Evolutionary conservation across 164 flowering plant genomes (phyloP).

Genomic region (Aristolochia californica): DNA sequence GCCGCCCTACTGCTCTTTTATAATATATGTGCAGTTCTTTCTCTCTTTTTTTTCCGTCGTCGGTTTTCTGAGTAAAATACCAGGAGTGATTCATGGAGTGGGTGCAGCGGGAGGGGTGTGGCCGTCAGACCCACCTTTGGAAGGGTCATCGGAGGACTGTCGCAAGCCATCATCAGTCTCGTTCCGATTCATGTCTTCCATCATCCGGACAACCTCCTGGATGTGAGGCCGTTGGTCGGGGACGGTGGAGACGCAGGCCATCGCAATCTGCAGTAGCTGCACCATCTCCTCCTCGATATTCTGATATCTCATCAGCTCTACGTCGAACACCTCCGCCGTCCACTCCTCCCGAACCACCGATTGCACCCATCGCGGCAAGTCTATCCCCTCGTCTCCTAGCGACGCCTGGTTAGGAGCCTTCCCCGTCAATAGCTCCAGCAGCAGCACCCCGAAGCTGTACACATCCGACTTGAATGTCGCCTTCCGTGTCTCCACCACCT

Average conservation of each 20-base stretch:
- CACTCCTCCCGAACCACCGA: slow-evolving; percentile 96
- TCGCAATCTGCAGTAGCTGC: slow-evolving; percentile 83
- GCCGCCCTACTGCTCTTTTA: too few relatives aligned
- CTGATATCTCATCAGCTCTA: slow-evolving; percentile 74
- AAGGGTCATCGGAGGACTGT: slow-evolving; percentile 75
- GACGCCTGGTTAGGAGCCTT: slow-evolving; percentile 92
- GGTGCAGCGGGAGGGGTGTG: slow-evolving; percentile 41
- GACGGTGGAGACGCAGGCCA: slow-evolving; percentile 77
- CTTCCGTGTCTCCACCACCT: slow-evolving; percentile 74
- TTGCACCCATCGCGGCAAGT: slow-evolving; percentile 94
- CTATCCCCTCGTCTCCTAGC: slow-evolving; percentile 87
- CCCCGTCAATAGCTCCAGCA: slow-evolving; percentile 81
- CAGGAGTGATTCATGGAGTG: slow-evolving; percentile 27
- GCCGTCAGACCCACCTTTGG: slow-evolving; percentile 67
- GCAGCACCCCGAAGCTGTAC: slow-evolving; percentile 81
- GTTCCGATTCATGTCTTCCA: slow-evolving; percentile 61
- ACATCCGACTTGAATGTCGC: slow-evolving; percentile 81
- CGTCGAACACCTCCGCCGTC: slow-evolving; percentile 98
- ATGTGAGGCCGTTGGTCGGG: slow-evolving; percentile 84
- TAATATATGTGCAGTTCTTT: too few relatives aligned
- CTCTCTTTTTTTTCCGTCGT: too few relatives aligned
- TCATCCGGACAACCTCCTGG: slow-evolving; percentile 66
- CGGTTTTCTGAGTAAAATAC: not conserved
- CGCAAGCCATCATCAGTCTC: slow-evolving; percentile 67
- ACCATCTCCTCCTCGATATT: slow-evolving; percentile 96